Percentiles rank a stretch among this genome's conserved stretches.
Evolutionary conservation across 257 asterid genomes (phyloP).

Genomic region (Solanum arcanum): DNA sequence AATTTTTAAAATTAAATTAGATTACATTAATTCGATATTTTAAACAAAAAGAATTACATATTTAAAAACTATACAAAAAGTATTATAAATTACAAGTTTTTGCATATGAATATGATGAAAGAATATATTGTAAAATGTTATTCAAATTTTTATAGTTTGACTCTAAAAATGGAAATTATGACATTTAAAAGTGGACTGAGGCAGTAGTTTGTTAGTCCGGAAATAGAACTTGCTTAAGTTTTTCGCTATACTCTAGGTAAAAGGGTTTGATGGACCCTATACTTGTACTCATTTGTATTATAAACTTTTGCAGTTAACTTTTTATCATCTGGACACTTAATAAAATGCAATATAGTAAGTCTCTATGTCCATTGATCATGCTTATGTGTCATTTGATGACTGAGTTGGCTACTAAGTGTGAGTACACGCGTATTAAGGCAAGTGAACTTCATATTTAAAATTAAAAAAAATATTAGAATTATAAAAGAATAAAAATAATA

Average conservation of each 20-base stretch:
- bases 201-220: neutral
- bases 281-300: neutral
- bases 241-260: neutral
- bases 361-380: neutral
- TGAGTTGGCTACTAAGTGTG: neutral
- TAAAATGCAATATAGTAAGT: neutral
- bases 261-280: neutral
- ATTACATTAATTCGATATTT: no score
- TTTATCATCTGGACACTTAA: neutral
- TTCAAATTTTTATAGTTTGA: neutral
- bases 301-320: no score
- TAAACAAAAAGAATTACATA: no score
- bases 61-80: no score
- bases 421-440: neutral
- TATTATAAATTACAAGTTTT: no score
- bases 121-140: no score
- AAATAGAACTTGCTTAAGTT: neutral
- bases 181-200: neutral
- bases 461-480: no score
- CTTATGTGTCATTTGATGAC: neutral
- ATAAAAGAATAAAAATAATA: neutral
- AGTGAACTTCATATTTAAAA: neutral
- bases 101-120: no score
- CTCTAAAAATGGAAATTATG: neutral
- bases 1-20: no score